Evolutionary conservation across 108 stramenopile genomes (phyloP).

Genomic region (Discostella stelligeroides): DNA sequence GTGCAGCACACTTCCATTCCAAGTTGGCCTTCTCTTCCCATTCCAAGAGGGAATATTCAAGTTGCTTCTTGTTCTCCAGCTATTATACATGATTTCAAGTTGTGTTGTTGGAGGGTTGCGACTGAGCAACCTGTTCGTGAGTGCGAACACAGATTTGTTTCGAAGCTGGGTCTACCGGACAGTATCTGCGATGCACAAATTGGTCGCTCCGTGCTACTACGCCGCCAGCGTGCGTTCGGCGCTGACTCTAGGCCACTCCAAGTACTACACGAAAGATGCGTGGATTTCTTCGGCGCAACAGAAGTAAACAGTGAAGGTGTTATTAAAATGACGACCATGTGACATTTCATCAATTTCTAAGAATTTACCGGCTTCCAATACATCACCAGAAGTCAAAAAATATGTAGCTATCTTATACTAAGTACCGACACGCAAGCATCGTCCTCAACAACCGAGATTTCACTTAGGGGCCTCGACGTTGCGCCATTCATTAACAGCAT

Average conservation of each 20-base stretch:
- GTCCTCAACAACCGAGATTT: background rate
- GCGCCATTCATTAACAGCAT: background rate
- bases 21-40: constrained; percentile 24
- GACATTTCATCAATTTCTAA: background rate
- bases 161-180: constrained; percentile 16
- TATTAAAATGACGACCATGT: too few relatives aligned
- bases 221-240: constrained; percentile 25
- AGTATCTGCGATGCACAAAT: constrained; percentile 30
- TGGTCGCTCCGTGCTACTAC: constrained; percentile 38
- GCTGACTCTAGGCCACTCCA: constrained; percentile 19
- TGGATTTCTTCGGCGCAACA: constrained; percentile 13
- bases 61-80: constrained; percentile 9
- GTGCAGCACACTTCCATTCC: constrained; percentile 34
- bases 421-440: constrained; percentile 10
- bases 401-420: too few relatives aligned
- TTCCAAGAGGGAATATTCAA: constrained; percentile 22
- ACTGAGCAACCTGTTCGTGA: constrained; percentile 27
- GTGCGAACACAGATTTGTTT: constrained; percentile 21
- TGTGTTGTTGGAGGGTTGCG: constrained; percentile 23
- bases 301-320: too few relatives aligned
- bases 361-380: too few relatives aligned
- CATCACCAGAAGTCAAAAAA: too few relatives aligned
- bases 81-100: constrained; percentile 13
- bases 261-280: constrained; percentile 29
- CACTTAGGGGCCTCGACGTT: background rate